These are phyloP conservation scores for Berberis thunbergii DNA, from an alignment of 164 flowering plant genomes.

Conservation along the genomic window DNA sequence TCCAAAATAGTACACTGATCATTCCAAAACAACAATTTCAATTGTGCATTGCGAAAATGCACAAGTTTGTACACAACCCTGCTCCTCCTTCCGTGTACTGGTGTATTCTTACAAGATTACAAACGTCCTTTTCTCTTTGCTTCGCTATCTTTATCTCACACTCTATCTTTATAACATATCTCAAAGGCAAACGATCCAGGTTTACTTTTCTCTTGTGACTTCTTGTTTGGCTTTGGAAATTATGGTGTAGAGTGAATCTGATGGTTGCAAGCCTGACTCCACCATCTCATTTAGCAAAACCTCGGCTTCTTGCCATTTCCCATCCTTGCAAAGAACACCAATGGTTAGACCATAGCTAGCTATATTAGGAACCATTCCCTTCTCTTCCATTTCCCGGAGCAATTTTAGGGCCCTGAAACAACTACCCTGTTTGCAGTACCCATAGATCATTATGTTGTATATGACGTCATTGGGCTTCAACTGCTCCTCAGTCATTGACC, in stretches of 20 bases:
- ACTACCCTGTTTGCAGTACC: slow-evolving; percentile 65
- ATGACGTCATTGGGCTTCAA: slow-evolving; percentile 60
- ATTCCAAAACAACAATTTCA: too few species aligned
- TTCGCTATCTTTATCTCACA: too few species aligned
- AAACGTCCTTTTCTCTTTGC: too few species aligned
- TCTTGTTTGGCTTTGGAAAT: slow-evolving; percentile 31
- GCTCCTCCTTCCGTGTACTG: too few species aligned
- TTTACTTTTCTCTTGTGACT: not conserved
- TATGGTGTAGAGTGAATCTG: slow-evolving; percentile 25
- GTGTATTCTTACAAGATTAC: too few species aligned
- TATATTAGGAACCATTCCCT: slow-evolving; percentile 25
- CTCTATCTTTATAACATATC: too few species aligned
- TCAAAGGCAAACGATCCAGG: too few species aligned
- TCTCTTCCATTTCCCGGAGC: slow-evolving; percentile 47
- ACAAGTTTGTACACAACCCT: too few species aligned
- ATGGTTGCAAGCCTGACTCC: slow-evolving; percentile 34
- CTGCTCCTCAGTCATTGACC: slow-evolving; percentile 30
- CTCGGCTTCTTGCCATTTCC: slow-evolving; percentile 54
- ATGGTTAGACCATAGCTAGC: slow-evolving; percentile 51
- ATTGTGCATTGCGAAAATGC: too few species aligned
- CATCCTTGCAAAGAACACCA: slow-evolving; percentile 51
- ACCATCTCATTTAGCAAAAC: slow-evolving; percentile 38
- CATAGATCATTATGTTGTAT: slow-evolving; percentile 53
- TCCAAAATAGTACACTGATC: too few species aligned
- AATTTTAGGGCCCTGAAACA: slow-evolving; percentile 57